These are phyloP conservation scores for Ogataea polymorpha DNA, from an alignment of 805 yeast species.

Conservation along the genomic window DNA sequence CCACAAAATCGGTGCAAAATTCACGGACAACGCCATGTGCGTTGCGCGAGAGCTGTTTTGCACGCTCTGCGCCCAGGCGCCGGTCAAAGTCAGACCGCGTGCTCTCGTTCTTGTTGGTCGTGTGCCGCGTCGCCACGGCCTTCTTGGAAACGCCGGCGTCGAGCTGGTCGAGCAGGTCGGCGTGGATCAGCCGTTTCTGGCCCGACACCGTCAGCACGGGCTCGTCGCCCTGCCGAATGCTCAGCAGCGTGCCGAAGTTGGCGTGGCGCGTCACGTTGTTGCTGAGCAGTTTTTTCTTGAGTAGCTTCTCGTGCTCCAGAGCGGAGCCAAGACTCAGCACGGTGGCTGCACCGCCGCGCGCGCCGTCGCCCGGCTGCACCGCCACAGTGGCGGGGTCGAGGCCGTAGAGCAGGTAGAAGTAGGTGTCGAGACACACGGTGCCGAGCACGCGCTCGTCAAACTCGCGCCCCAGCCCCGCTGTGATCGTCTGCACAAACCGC, in stretches of 20 bases:
- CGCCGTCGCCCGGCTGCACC: not conserved
- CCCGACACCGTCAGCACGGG: slow-evolving; percentile 67
- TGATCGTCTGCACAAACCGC: slow-evolving; percentile 65
- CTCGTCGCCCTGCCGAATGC: slow-evolving; percentile 62
- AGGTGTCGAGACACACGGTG: slow-evolving; percentile 62
- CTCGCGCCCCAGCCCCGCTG: slow-evolving; percentile 61
- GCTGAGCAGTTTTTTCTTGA: slow-evolving; percentile 35
- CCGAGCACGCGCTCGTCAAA: slow-evolving; percentile 62
- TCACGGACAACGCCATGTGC: slow-evolving; percentile 33
- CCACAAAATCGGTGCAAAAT: slow-evolving; percentile 60
- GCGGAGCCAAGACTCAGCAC: slow-evolving; percentile 44
- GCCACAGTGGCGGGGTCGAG: slow-evolving; percentile 38
- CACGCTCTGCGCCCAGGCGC: slow-evolving; percentile 21
- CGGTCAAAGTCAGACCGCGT: slow-evolving; percentile 31
- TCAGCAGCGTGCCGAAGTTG: slow-evolving; percentile 81
- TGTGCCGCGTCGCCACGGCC: slow-evolving; percentile 33
- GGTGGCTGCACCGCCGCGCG: slow-evolving; percentile 9
- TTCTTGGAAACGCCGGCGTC: slow-evolving; percentile 65
- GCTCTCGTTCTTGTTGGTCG: slow-evolving; percentile 20
- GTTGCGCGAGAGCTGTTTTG: slow-evolving; percentile 31
- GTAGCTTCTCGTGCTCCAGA: slow-evolving; percentile 56
- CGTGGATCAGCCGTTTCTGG: slow-evolving; percentile 42
- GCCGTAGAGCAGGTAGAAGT: slow-evolving; percentile 61
- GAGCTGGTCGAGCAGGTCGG: slow-evolving; percentile 57
- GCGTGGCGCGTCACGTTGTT: slow-evolving; percentile 60